These are phyloP conservation scores for Phytophthora megakarya DNA, from an alignment of 352 stramenopile species.

Conservation along the genomic window DNA sequence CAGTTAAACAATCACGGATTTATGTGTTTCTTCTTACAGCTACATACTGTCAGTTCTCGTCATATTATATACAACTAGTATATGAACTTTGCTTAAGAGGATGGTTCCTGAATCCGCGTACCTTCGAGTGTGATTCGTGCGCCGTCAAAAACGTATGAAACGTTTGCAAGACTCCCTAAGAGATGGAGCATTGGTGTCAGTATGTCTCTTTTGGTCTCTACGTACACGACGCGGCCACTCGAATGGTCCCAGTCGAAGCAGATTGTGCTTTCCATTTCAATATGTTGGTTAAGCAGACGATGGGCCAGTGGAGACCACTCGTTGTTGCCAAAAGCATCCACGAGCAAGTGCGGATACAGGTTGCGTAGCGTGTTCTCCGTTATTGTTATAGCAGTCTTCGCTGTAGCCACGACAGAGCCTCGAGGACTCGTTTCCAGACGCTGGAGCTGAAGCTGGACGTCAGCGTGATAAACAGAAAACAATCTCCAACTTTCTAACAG, in stretches of 20 bases:
- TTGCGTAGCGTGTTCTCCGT: constrained; percentile 19
- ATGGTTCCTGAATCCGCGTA: background rate
- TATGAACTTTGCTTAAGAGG: background rate
- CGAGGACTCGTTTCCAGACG: constrained; percentile 7
- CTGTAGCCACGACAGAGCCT: constrained; percentile 1
- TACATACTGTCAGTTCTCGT: too few relatives aligned
- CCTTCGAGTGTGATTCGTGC: constrained; percentile 2
- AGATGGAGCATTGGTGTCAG: constrained; percentile 5
- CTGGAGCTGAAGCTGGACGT: constrained; percentile 24
- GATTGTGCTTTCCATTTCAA: background rate
- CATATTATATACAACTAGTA: too few relatives aligned
- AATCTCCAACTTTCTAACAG: constrained; percentile 23
- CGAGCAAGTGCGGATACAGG: constrained; percentile 23
- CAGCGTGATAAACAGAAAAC: constrained; percentile 14
- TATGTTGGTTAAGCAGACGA: background rate
- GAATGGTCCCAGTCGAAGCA: constrained; percentile 5
- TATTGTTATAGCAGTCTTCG: constrained; percentile 11
- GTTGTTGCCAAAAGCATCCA: background rate
- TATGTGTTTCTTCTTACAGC: too few relatives aligned
- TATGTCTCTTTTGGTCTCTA: background rate
- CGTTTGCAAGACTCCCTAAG: constrained; percentile 1
- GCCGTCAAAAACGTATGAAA: constrained; percentile 3
- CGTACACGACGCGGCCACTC: background rate
- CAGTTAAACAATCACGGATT: background rate
- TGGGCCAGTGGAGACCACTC: constrained; percentile 1